Evolutionary conservation across 495 filamentous ascomycete species (phyloP), one percentile per base, ranked within the genome.

Genomic region (Annulohypoxylon bovei): DNA sequence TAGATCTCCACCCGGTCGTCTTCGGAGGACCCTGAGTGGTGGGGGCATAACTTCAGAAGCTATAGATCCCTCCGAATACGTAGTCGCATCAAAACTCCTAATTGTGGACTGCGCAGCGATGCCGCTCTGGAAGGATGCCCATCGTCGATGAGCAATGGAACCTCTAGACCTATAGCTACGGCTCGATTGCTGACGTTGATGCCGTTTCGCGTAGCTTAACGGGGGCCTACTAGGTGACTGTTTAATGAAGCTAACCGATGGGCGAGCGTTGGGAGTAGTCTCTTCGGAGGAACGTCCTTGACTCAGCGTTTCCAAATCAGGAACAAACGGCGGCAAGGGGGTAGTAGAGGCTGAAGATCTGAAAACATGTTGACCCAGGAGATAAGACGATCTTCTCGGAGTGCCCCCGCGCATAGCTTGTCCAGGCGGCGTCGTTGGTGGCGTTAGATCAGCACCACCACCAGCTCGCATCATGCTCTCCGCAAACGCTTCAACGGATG

Each of bases 1-100:
- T 54, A 99, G 82, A 81, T 98, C 90, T 35, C 95, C 94, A 52
- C 95, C 95, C 16, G 95, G 96, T 27, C 92, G 88, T 74, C 95
- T 87, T 62, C 95, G 88, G 40, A 99, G 88, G 65, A 92, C 86
- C 22, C 85, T 79, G n/a, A 84, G 76, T n/a, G 86, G 85, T 22
- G 77, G 75, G 0, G 84, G 83, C 47, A 83, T 78, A 6, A 79
- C 70, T 39, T 80, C 78, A 0, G 80, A 77, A 6, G 65, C 39
- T 16, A 79, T 71, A 2, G 79, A 82, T 9, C 71, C 76, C 49
- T 79, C 85, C 6, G 88, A 89, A 35, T 83, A 82, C 0, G 84
- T 86, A 0, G 83, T 88, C 23, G 83, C 81, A 66, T 90, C 89
- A 68, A 90, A 89, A 70, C 85, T 88, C 53, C 81, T 81, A 44